Base-by-base conservation (phyloP, 306 rosid species). In the Cicer pinnatifidum region DNA sequence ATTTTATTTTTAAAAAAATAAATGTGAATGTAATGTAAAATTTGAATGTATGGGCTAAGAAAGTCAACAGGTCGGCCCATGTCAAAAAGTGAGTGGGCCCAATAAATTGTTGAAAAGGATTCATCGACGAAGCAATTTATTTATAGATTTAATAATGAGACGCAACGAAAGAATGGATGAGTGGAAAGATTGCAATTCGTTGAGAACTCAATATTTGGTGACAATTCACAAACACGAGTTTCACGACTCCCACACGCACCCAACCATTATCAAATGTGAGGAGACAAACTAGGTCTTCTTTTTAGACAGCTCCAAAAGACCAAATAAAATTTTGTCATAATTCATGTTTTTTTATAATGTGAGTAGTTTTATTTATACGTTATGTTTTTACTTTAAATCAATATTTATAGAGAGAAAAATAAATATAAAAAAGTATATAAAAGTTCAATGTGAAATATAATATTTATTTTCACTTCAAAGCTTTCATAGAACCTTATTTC, bases 61-160 rank as follows among this genome's bases (percentile, higher is more conserved):
- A 51, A 70, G 81, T 79, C 76, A 75, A 79, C 75, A 19, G 50
- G 58, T 43, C 58, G 58, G 84, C 73, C 79, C 75, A 70, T 11
- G 9, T 35, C 4, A 28, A 35, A 51, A 78, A 78, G 82, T 41
- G 11, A 40, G 56, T 65, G 80, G 82, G 67, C 50, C 70, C 65
- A n/a, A 7, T 11, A 46, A 19, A 11, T 63, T 39, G 1, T 7
- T 11, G 50, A 46, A 61, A 54, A 11, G 15, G 6, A 19, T 40
- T 2, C 39, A 33, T 53, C 11, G 17, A 13, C 39, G 5, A 46
- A 9, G 17, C 37, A 61, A 43, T 20, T 20, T 20, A 20, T 20
- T 20, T 20, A 20, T 19, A 0, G 20, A 19, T 19, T 19, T 19
- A 19, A 19, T 20, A 20, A 20, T 1, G 2, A 20, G 2, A 20